These are phyloP conservation scores for Carpinus viminea DNA, from an alignment of 306 rosid species.

Conservation along the genomic window DNA sequence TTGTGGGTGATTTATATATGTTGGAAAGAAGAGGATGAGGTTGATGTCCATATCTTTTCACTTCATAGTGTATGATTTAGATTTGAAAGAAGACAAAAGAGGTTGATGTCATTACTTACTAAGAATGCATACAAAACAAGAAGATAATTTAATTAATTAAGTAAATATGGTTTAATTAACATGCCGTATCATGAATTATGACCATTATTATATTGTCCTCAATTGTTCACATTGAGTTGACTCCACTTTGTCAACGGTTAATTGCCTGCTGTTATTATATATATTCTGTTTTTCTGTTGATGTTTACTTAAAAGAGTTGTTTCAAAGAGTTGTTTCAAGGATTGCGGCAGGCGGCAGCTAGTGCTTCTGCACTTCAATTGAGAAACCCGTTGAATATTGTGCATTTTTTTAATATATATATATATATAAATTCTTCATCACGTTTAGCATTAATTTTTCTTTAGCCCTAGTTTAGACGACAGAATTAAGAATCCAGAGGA, in stretches of 20 bases:
- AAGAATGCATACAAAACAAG: background rate
- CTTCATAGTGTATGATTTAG: no score
- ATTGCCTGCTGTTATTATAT: background rate
- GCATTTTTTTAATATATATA: no score
- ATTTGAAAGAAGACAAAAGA: background rate
- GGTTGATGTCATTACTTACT: background rate
- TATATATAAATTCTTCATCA: no score
- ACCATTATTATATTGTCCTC: background rate
- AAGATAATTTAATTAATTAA: background rate
- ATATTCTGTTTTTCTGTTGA: no score
- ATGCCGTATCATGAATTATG: background rate
- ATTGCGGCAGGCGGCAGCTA: conserved; percentile 35
- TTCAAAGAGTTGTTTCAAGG: conserved; percentile 28
- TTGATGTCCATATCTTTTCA: no score
- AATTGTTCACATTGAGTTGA: background rate
- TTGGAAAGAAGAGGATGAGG: background rate
- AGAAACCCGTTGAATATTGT: no score
- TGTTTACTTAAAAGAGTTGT: background rate
- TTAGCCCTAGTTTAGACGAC: no score
- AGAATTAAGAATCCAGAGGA: no score
- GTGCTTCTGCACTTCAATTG: conserved; percentile 20
- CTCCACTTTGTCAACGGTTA: background rate
- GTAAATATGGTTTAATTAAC: background rate
- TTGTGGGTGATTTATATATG: background rate
- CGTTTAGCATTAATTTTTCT: no score